Conservation (phyloP, 2,329 filamentous ascomycete species). For the Thielaviopsis ethacetica region DNA sequence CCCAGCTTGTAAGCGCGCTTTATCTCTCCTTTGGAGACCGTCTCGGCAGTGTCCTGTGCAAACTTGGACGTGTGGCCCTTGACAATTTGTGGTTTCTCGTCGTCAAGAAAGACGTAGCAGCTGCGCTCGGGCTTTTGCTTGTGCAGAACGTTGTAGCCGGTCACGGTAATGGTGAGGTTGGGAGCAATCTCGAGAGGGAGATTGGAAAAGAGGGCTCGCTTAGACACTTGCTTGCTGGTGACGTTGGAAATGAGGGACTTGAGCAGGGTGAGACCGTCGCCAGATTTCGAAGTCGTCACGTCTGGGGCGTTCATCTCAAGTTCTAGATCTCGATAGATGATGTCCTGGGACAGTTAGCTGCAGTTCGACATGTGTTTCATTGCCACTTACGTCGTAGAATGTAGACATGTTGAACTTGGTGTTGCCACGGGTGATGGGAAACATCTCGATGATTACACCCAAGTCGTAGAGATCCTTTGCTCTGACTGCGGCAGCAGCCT, state of each 20-base stretch:
- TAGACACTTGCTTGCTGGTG: constrained; percentile 75
- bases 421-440: constrained; percentile 61
- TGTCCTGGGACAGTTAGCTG: constrained; percentile 40
- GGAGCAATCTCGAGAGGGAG: constrained; percentile 80
- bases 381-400: constrained; percentile 66
- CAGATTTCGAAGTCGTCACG: constrained; percentile 47
- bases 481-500: constrained; percentile 63
- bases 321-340: constrained; percentile 66
- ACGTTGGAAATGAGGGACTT: constrained; percentile 73
- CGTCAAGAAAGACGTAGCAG: constrained; percentile 75
- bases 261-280: constrained; percentile 63
- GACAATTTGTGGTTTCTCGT: constrained; percentile 72
- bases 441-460: constrained; percentile 80
- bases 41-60: constrained; percentile 59
- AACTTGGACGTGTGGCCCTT: constrained; percentile 56
- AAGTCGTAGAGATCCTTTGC: constrained; percentile 93
- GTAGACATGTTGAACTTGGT: constrained; percentile 63
- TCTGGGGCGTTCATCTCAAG: constrained; percentile 43
- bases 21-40: constrained; percentile 65
- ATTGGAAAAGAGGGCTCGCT: constrained; percentile 71
- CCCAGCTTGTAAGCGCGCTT: constrained; percentile 94
- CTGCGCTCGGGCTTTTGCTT: constrained; percentile 65
- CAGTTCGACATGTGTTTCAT: constrained; percentile 12
- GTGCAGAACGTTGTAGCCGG: constrained; percentile 81
- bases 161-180: constrained; percentile 71